phyloP scores from a whole-genome alignment of 257 asterid species.

The Solanum peruvianum region DNA sequence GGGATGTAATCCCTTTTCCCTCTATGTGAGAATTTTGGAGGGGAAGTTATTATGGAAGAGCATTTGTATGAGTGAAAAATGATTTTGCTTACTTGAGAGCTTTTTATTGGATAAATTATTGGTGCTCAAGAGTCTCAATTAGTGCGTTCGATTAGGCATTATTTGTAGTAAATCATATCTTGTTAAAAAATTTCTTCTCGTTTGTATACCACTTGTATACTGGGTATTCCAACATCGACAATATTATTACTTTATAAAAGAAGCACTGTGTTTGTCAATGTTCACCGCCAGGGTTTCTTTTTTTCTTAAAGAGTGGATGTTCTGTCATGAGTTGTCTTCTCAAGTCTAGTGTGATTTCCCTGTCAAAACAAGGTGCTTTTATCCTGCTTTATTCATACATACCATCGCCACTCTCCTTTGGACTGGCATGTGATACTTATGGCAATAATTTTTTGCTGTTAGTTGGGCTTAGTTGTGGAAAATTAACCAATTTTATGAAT shows the following conservation, averaged over 20 bases:
- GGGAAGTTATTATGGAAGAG: neutral
- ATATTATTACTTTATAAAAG: neutral
- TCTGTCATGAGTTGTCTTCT: neutral
- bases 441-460: neutral
- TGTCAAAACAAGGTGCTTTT: neutral
- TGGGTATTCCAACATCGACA: neutral
- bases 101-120: neutral
- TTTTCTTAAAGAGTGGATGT: neutral
- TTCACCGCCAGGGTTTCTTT: neutral
- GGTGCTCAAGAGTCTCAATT: neutral
- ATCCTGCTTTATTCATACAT: neutral
- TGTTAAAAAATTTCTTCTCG: neutral
- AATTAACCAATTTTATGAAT: neutral
- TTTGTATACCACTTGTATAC: neutral
- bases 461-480: neutral
- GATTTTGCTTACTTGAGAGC: neutral
- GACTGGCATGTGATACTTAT: neutral
- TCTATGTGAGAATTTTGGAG: neutral
- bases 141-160: neutral
- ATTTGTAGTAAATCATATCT: neutral
- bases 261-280: neutral
- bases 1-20: neutral
- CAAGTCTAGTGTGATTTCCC: neutral
- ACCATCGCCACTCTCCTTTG: neutral
- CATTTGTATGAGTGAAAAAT: neutral